Evolutionary conservation across 2,329 filamentous ascomycete genomes (phyloP), one percentile per base, ranked within the genome.

Genomic region (Arthrobotrys pseudoclavata): DNA sequence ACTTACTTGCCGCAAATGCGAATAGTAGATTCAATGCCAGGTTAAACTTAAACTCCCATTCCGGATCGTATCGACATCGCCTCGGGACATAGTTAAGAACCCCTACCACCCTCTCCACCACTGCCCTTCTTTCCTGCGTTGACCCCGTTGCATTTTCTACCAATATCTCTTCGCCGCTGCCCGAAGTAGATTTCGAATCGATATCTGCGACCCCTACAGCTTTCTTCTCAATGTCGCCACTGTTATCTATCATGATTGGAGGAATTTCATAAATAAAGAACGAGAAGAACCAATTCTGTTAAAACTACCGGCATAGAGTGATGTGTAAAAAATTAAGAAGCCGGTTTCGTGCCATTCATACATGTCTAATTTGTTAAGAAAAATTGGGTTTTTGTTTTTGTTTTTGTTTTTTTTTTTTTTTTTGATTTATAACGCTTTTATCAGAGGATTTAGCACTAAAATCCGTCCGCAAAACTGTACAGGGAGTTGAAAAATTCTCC

Each of bases 21-120:
- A 93, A 93, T 0, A 94, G 84, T 1, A 93, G 82, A 81, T 94
- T 94, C 82, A 92, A 85, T 1, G 85, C 85, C 80, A 92, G 84
- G 0, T 88, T 91, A 83, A 95, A 93, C 34, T 86, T 85, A 0
- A 91, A 91, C 6, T 92, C 91, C 68, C 88, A 86, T 0, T 88
- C 83, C 0, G 89, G 87, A 80, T 93, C 86, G 85, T 90, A 94
- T 53, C 91, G 89, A 82, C 91, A 92, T 80, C 87, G 86, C 64
- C 86, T 86, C 0, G 91, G 92, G 40, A 31, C 63, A 26, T 76
- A 76, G 13, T 34, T 67, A 31, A 69, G 18, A 31, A 66, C 24
- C 2, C 10, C n/a, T 3, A 67, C n/a, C 5, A 67, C 7, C 22
- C 15, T 26, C n/a, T 9, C 29, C 7, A 45, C 24, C 1, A 15